phyloP scores from a whole-genome alignment of 192 early-diverging fungal species.

The Nowakowskiella sp. region DNA sequence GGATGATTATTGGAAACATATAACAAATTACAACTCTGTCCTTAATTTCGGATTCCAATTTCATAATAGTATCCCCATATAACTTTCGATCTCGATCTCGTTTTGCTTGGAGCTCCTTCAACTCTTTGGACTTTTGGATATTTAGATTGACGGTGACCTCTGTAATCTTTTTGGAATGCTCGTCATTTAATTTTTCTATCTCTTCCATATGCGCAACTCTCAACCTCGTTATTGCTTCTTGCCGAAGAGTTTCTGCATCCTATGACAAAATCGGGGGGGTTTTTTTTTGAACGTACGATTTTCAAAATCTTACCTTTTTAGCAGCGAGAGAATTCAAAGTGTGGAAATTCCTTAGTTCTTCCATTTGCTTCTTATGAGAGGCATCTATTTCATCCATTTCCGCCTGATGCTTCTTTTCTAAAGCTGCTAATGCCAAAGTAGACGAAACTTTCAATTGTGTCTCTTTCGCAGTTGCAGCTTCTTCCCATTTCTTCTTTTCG shows the following conservation, averaged over 20 bases:
- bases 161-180: background rate
- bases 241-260: conserved; percentile 29
- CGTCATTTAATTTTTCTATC: conserved; percentile 7
- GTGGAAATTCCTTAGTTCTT: conserved; percentile 30
- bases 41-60: no score
- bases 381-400: conserved; percentile 25
- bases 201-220: conserved; percentile 13
- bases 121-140: background rate
- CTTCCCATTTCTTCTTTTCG: conserved; percentile 22
- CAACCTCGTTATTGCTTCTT: conserved; percentile 8
- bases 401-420: conserved; percentile 25
- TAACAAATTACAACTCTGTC: no score
- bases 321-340: conserved; percentile 23
- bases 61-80: no score
- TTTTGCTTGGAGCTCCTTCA: conserved; percentile 1
- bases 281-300: background rate
- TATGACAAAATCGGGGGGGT: conserved; percentile 2
- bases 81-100: conserved; percentile 3
- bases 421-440: conserved; percentile 24
- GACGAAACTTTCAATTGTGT: conserved; percentile 36
- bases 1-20: no score
- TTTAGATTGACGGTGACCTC: background rate
- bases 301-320: conserved; percentile 26
- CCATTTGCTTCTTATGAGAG: conserved; percentile 26
- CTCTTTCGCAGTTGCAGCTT: conserved; percentile 26